Percentiles rank a stretch among this genome's conserved stretches.
These are phyloP conservation scores for Nigrospora osmanthi DNA, from an alignment of 2,329 filamentous ascomycete species.

Conservation along the genomic window DNA sequence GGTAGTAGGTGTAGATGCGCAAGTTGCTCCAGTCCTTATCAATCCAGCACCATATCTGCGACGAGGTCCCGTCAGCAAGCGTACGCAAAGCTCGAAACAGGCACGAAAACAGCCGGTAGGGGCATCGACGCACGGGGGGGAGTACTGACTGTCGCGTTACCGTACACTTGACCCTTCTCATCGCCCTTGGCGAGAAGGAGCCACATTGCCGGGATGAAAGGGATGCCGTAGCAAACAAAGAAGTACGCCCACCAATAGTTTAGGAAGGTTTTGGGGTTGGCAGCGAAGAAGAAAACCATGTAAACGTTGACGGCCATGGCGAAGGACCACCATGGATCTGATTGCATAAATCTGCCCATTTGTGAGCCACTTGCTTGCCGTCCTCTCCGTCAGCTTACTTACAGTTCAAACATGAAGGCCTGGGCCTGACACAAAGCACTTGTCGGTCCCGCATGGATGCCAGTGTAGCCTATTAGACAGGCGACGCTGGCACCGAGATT, in stretches of 20 bases:
- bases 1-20: constrained; percentile 54
- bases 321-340: constrained; percentile 69
- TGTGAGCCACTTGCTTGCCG: constrained; percentile 1
- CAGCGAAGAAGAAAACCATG: constrained; percentile 56
- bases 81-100: no score
- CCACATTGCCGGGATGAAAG: constrained; percentile 58
- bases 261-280: constrained; percentile 59
- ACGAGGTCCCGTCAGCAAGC: not conserved
- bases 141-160: constrained; percentile 44
- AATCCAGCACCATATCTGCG: constrained; percentile 57
- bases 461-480: constrained; percentile 63
- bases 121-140: not conserved
- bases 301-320: constrained; percentile 81
- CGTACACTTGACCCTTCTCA: constrained; percentile 36
- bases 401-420: constrained; percentile 60
- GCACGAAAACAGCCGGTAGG: not conserved
- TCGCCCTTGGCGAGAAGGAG: constrained; percentile 49
- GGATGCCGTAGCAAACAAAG: constrained; percentile 62
- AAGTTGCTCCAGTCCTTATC: constrained; percentile 43
- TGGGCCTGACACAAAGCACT: constrained; percentile 55
- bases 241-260: constrained; percentile 66
- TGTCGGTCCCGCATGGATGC: constrained; percentile 43
- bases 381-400: constrained; percentile 23
- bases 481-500: constrained; percentile 55
- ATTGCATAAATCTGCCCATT: constrained; percentile 61